Evolutionary conservation across 306 rosid species (phyloP), one percentile per base, ranked within the genome.

Genomic region (Acacia melanoxylon): DNA sequence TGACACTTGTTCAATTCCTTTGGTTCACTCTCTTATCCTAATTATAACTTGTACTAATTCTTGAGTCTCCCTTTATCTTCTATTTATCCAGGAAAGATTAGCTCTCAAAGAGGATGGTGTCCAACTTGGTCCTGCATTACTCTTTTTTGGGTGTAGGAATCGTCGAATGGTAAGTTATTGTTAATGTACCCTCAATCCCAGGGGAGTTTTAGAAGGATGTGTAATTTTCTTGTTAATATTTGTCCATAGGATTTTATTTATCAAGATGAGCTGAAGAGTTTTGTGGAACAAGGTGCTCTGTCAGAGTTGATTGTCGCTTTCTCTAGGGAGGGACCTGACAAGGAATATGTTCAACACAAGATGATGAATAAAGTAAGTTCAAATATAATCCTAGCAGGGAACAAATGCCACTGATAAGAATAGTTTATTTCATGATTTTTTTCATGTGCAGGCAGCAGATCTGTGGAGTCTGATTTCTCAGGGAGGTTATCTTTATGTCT

Each of bases 131-230:
- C 91, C 94, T 78, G 92, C 97, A 74, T 3, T 96, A 71, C 90
- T 96, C 71, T 94, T 94, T 88, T 96, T 96, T 79, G 99, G 99
- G 68, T 96, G 99, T 75, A 90, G 99, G 86, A 94, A 96, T 70
- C 97, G 98, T 61, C 88, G 52, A 85, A 92, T 92, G 98, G 99
- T 94, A 82, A 87, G 74, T 72, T 72, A 76, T 81, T 83, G 37
- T 19, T 31, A 68, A n/a, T 41, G 70, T 46, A 77, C 44, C 37
- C 77, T 75, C 56, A n/a, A 66, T 73, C 29, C 68, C 69, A 29
- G 41, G 67, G 56, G 80, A 31, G 69, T 76, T 83, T 35, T 33
- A 20, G 68, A 76, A 54, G 74, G 71, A 75, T 78, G 49, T 59
- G 25, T 85, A 79, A 78, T 84, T 75, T 83, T 67, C 80, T 45